Conservation (phyloP, 2,329 filamentous ascomycete genomes). For the Penicillium sp. region DNA sequence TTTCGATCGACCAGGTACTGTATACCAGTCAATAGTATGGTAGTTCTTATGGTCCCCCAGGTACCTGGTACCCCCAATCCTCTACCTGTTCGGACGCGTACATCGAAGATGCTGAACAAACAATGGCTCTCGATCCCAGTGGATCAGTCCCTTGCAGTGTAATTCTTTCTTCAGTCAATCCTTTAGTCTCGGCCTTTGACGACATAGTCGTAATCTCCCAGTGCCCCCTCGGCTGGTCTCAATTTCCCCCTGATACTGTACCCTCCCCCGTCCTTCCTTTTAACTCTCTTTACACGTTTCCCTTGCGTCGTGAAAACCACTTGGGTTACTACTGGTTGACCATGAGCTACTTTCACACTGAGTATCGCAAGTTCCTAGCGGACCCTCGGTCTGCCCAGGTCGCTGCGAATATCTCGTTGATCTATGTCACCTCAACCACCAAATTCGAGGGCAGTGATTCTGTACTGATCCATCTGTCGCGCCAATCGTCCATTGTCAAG, state of each 20-base stretch:
- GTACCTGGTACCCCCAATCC: background rate
- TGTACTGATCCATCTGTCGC: conserved; percentile 79
- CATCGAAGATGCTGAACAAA: background rate
- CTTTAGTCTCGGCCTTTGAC: conserved; percentile 2
- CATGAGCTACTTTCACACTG: conserved; percentile 45
- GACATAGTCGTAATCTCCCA: background rate
- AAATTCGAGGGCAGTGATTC: conserved; percentile 69
- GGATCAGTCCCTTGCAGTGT: conserved; percentile 3
- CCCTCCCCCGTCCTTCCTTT: conserved; percentile 12
- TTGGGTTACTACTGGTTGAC: background rate
- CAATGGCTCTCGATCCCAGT: background rate
- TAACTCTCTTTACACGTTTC: conserved; percentile 9
- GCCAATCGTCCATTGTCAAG: conserved; percentile 71
- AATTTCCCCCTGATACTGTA: conserved; percentile 12
- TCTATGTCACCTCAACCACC: conserved; percentile 89
- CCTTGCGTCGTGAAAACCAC: conserved; percentile 8
- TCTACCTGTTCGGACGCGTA: background rate
- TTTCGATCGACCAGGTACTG: conserved; percentile 3
- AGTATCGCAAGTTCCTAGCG: conserved; percentile 73
- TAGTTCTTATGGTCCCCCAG: background rate
- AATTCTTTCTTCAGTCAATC: background rate
- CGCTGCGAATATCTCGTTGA: conserved; percentile 66
- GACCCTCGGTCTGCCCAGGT: conserved; percentile 65
- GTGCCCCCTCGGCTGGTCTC: conserved; percentile 2
- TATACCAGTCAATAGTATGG: conserved; percentile 3